Evolutionary conservation across 176 grass and related monocot species (phyloP), one percentile per base, ranked within the genome.

Genomic region (Dendrocalamus sinicus): DNA sequence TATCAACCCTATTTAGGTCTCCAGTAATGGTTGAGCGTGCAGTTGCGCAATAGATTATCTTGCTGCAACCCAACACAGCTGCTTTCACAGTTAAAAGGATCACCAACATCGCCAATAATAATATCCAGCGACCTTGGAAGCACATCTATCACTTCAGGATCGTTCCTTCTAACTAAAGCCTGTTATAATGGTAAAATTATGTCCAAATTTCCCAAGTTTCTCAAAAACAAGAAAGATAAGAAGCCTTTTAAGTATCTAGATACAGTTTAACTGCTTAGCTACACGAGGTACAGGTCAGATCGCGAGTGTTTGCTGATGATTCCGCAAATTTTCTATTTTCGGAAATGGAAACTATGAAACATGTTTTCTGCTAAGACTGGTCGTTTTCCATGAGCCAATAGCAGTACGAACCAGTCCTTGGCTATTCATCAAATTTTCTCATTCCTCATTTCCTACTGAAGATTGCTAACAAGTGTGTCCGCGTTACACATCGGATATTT

Each of bases 11-110:
- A 51, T 93, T 98, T 44, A 96, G 84, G 84, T 98, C 96, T 22
- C 91, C 96, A 7, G 96, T 98, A 73, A 98, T 98, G 85, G 93
- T 86, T 73, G 93, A 95, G 37, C 93, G 88, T 82, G 96, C 96
- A 62, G 92, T 98, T 50, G 96, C 96, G 44, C 96, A 98, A 74
- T 98, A 98, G n/a, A 98, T 98, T 26, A 98, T 65, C 87, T 98
- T 98, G 83, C 90, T 98, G 87, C 91, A 96, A 88, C 92, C 96
- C 75, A 87, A 86, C 39, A 95, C 86, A 26, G 93, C 93, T 53
- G 82, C 70, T 81, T 84, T 90, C 39, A 98, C 82, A 39, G 96
- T 92, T 70, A n/a, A 84, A 75, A 77, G 85, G 76, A 84, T 98
- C 96, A 67, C 96, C 96, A 37, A 98, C 90, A 88, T 98, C 96